Percentiles rank a stretch among this genome's conserved stretches.
Conservation (phyloP, 1,284 basidiomycete species). For the Moesziomyces sp. region DNA sequence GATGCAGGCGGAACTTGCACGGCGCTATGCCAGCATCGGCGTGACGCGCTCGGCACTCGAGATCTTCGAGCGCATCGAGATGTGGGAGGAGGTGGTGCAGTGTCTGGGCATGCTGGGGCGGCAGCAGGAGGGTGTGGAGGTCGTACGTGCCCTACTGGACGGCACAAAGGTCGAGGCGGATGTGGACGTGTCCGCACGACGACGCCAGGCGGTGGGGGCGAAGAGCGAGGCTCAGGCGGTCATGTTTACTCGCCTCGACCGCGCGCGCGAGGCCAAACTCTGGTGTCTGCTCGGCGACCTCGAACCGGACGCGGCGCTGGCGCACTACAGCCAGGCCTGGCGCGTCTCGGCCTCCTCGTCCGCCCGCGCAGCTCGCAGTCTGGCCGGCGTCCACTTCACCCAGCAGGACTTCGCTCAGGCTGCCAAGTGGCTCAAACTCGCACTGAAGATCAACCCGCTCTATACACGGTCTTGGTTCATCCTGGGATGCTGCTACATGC, state of each 20-base stretch:
- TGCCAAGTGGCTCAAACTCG: constrained; percentile 74
- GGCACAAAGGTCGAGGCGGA: constrained; percentile 63
- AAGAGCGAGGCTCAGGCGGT: constrained; percentile 67
- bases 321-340: constrained; percentile 88
- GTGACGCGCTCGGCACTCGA: constrained; percentile 64
- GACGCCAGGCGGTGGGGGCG: constrained; percentile 19
- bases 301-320: constrained; percentile 74
- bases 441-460: constrained; percentile 88
- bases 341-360: constrained; percentile 80
- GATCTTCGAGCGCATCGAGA: constrained; percentile 62
- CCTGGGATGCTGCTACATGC: constrained; percentile 87
- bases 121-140: constrained; percentile 60
- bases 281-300: constrained; percentile 97
- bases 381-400: constrained; percentile 86
- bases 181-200: constrained; percentile 41
- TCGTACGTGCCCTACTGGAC: constrained; percentile 59
- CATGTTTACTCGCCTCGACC: constrained; percentile 73
- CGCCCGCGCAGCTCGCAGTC: constrained; percentile 86
- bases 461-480: constrained; percentile 92
- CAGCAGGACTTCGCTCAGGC: constrained; percentile 76
- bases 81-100: constrained; percentile 67
- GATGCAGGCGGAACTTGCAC: constrained; percentile 65
- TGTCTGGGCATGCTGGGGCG: constrained; percentile 61
- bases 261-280: constrained; percentile 84
- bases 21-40: constrained; percentile 59